Conservation (phyloP, 345 rosid species). For the Aquilaria sinensis region DNA sequence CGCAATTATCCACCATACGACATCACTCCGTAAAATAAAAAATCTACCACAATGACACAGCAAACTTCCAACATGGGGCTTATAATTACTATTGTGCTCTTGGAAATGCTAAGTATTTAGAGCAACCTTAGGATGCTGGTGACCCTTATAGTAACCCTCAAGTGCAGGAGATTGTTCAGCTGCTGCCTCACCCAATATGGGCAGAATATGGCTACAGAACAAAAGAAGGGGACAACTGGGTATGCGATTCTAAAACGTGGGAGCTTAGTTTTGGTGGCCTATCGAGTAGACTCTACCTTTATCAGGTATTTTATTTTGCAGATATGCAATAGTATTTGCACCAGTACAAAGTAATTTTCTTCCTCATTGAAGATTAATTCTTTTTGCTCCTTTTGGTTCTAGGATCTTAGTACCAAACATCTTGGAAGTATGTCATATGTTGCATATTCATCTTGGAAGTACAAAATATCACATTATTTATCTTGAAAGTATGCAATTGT, state of each 20-base stretch:
- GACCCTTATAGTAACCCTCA: conserved; percentile 76
- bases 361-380: background rate
- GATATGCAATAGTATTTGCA: too few relatives aligned
- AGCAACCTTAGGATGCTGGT: conserved; percentile 37
- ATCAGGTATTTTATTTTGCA: conserved; percentile 37
- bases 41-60: conserved; percentile 40
- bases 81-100: conserved; percentile 71
- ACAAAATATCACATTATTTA: too few relatives aligned
- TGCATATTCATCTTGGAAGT: too few relatives aligned
- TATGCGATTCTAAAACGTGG: conserved; percentile 61
- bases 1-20: conserved; percentile 56
- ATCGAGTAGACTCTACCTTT: conserved; percentile 60
- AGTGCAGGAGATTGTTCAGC: conserved; percentile 63
- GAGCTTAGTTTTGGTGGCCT: conserved; percentile 63
- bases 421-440: too few relatives aligned
- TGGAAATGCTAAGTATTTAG: conserved; percentile 45
- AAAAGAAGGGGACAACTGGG: conserved; percentile 57
- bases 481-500: too few relatives aligned
- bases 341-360: background rate
- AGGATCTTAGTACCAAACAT: conserved; percentile 48
- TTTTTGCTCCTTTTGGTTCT: conserved; percentile 6
- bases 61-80: conserved; percentile 49
- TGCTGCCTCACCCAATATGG: conserved; percentile 73
- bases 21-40: conserved; percentile 34
- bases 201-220: conserved; percentile 63